These are phyloP conservation scores for Skeletonema menzelii DNA, from an alignment of 108 stramenopile genomes.

Conservation along the genomic window DNA sequence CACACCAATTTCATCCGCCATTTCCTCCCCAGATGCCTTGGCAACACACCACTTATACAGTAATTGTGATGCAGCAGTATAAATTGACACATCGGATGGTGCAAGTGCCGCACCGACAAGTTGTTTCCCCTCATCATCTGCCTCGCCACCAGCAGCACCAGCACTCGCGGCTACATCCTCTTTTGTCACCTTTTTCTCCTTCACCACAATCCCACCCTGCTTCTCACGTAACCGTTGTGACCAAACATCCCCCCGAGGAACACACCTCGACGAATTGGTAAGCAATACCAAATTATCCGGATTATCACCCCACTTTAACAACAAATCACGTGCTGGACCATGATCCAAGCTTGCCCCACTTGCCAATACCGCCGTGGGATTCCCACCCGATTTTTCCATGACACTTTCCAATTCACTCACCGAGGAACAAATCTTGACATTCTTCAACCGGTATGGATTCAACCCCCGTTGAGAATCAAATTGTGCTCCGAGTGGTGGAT, in stretches of 20 bases:
- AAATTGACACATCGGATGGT: slow-evolving; percentile 44
- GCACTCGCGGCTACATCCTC: slow-evolving; percentile 8
- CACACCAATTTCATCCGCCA: slow-evolving; percentile 78
- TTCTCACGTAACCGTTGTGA: slow-evolving; percentile 3
- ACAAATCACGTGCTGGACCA: slow-evolving; percentile 81
- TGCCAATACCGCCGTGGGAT: slow-evolving; percentile 84
- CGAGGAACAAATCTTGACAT: slow-evolving; percentile 57
- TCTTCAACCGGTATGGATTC: slow-evolving; percentile 63
- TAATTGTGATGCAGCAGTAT: slow-evolving; percentile 74
- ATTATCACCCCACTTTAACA: slow-evolving; percentile 81
- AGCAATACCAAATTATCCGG: slow-evolving; percentile 78
- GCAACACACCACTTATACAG: slow-evolving; percentile 79
- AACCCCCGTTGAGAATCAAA: slow-evolving; percentile 55
- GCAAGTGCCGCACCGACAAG: slow-evolving; percentile 51
- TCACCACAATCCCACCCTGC: background rate
- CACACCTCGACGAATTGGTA: slow-evolving; percentile 75
- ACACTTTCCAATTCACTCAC: slow-evolving; percentile 60
- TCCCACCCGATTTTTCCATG: slow-evolving; percentile 32
- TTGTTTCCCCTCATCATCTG: slow-evolving; percentile 37
- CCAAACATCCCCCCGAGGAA: slow-evolving; percentile 51
- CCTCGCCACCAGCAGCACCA: slow-evolving; percentile 6
- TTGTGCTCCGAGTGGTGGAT: slow-evolving; percentile 54
- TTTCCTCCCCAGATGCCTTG: slow-evolving; percentile 76
- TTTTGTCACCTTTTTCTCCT: slow-evolving; percentile 24
- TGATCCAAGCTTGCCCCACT: slow-evolving; percentile 74